phyloP scores from a whole-genome alignment of 257 asterid genomes.

The Gentiana dahurica region DNA sequence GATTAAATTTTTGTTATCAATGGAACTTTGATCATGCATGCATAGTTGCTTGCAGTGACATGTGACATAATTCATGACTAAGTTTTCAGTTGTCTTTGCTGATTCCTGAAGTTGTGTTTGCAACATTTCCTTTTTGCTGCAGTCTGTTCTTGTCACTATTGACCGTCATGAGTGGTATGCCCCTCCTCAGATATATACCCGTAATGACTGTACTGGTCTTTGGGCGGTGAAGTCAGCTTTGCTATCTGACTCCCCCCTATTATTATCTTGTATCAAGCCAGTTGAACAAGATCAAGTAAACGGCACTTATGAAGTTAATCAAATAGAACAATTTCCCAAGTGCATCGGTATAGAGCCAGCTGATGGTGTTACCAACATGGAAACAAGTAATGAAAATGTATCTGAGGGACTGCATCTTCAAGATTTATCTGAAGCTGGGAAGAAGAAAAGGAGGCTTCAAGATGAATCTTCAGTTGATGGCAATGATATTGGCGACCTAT shows the following conservation, averaged over 20 bases:
- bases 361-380: slow-evolving; percentile 73
- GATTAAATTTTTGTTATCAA: too few species aligned
- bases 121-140: slow-evolving; percentile 22
- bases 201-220: slow-evolving; percentile 80
- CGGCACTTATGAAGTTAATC: slow-evolving; percentile 36
- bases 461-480: slow-evolving; percentile 68
- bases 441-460: slow-evolving; percentile 68
- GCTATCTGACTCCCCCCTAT: slow-evolving; percentile 48
- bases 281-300: slow-evolving; percentile 31
- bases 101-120: not conserved
- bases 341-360: slow-evolving; percentile 42
- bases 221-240: slow-evolving; percentile 73
- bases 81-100: too few species aligned
- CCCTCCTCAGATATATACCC: slow-evolving; percentile 78
- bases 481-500: slow-evolving; percentile 32
- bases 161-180: slow-evolving; percentile 99
- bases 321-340: slow-evolving; percentile 54
- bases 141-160: slow-evolving; percentile 95
- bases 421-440: slow-evolving; percentile 76
- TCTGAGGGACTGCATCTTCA: slow-evolving; percentile 39
- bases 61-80: too few species aligned
- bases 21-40: not conserved
- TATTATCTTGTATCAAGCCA: slow-evolving; percentile 25
- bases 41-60: not conserved
- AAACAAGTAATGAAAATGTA: slow-evolving; percentile 56